These are phyloP conservation scores for Acacia pycnantha DNA, from an alignment of 331 rosid genomes.

Conservation along the genomic window DNA sequence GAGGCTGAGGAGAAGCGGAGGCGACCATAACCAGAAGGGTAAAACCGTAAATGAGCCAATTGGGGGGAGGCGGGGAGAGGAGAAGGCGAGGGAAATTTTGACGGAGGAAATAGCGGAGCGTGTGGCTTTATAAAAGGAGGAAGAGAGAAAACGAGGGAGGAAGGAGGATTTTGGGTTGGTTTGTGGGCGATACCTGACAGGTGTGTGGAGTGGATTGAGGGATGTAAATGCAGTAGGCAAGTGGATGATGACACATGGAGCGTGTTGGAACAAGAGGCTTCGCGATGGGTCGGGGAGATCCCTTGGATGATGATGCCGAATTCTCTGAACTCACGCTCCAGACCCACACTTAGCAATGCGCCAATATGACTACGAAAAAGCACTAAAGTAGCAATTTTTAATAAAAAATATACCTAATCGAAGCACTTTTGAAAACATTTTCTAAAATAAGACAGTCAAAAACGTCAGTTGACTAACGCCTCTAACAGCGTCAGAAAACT, in stretches of 20 bases:
- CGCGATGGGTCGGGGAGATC: not conserved
- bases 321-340: not conserved
- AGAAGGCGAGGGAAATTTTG: not conserved
- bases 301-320: not conserved
- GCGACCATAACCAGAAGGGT: constrained; percentile 50
- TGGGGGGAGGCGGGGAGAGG: not conserved
- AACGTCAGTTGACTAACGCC: too few relatives aligned
- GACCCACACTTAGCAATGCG: not conserved
- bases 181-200: not conserved
- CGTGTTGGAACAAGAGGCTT: not conserved
- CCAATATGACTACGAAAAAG: too few relatives aligned
- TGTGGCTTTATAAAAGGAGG: constrained; percentile 1
- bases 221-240: not conserved
- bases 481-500: too few relatives aligned
- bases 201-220: not conserved
- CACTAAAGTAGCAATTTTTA: too few relatives aligned
- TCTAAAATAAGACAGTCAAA: too few relatives aligned
- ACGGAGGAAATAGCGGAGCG: not conserved
- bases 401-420: too few relatives aligned
- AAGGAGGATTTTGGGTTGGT: not conserved
- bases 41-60: constrained; percentile 19
- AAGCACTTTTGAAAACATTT: too few relatives aligned
- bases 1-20: constrained; percentile 32
- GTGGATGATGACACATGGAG: not conserved
- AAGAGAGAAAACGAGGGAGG: not conserved